phyloP scores from a whole-genome alignment of 2,329 filamentous ascomycete species.

The Hortaea werneckii region DNA sequence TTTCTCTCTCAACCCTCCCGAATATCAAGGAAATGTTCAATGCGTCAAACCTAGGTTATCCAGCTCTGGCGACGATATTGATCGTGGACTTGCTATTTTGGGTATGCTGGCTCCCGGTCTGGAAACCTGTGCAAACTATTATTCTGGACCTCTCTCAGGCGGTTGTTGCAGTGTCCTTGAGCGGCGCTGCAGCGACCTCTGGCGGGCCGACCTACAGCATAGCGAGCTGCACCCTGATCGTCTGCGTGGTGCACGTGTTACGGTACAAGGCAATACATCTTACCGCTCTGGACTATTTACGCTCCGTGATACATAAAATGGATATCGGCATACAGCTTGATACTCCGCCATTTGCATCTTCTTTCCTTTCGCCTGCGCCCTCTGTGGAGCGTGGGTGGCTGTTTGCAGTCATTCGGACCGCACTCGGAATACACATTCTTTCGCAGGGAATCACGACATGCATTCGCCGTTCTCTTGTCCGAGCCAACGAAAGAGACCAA shows the following conservation, averaged over 20 bases:
- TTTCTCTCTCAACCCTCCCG: conserved; percentile 52
- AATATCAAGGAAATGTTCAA: conserved; percentile 89
- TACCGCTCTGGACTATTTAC: conserved; percentile 27
- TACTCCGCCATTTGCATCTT: conserved; percentile 20
- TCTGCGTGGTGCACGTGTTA: conserved; percentile 42
- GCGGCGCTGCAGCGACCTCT: conserved; percentile 63
- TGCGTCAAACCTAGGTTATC: conserved; percentile 65
- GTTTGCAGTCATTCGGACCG: conserved; percentile 21
- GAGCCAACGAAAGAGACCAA: conserved; percentile 24
- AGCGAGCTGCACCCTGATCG: conserved; percentile 59
- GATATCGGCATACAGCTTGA: conserved; percentile 23
- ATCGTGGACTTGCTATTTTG: conserved; percentile 78
- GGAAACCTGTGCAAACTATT: conserved; percentile 77
- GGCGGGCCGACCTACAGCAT: conserved; percentile 62
- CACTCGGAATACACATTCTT: conserved; percentile 28
- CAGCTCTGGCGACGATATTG: conserved; percentile 73
- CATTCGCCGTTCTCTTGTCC: conserved; percentile 25
- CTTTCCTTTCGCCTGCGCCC: conserved; percentile 18
- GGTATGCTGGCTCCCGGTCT: conserved; percentile 70
- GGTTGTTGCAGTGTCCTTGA: conserved; percentile 82
- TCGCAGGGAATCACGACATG: conserved; percentile 27
- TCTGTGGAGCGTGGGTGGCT: conserved; percentile 22
- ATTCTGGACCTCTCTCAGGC: conserved; percentile 85
- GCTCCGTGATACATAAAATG: conserved; percentile 26
- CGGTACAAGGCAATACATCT: conserved; percentile 42